Base-by-base conservation (phyloP, 805 yeast genomes). In the Candida sithepensis region DNA sequence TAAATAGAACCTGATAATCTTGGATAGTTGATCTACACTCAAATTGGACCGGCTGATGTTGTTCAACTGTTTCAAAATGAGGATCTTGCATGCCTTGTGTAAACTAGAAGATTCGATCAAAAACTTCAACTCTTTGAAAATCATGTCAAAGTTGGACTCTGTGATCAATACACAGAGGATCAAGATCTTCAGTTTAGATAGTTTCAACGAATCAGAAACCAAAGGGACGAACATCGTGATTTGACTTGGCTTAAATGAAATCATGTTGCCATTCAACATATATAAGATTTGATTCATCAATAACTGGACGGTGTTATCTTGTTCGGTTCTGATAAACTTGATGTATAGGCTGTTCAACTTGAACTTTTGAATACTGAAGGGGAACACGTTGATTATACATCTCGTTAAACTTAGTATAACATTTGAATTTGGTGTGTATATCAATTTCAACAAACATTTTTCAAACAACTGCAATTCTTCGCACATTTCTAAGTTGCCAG, bases 71-170 rank as follows among this genome's bases (percentile, higher is more conserved):
- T 76, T 75, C 12, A 89, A 77, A 1, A 90, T 75, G 39, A 75
- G 77, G 28, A 60, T 55, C 19, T 74, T 65, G 5, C 72, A 23
- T 12, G 40, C 16, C 3, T 38, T 39, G n/a, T 53, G 32, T 21
- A 53, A 47, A 23, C 55, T 48, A 2, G 62, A 49, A 10, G 44
- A 43, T 67, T 73, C 51, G 19, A 65, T 78, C 50, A 79, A 77
- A 58, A 80, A 79, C 58, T 82, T 84, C 26, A 90, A 64, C 60
- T 89, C 95, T 28, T 74, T 71, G 26, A 84, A 65, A 4, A 88
- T 73, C 2, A 57, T 48, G 19, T 72, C 70, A 39, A 80, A 77
- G 55, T 78, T 87, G 10, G 66, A 59, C 34, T 76, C 78, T 46
- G 74, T 73, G 32, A 81, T 74, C n/a, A 88, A 66, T 20, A 75